phyloP scores from a whole-genome alignment of 2,329 filamentous ascomycete species.

The Ophiostoma himal-ulmi region DNA sequence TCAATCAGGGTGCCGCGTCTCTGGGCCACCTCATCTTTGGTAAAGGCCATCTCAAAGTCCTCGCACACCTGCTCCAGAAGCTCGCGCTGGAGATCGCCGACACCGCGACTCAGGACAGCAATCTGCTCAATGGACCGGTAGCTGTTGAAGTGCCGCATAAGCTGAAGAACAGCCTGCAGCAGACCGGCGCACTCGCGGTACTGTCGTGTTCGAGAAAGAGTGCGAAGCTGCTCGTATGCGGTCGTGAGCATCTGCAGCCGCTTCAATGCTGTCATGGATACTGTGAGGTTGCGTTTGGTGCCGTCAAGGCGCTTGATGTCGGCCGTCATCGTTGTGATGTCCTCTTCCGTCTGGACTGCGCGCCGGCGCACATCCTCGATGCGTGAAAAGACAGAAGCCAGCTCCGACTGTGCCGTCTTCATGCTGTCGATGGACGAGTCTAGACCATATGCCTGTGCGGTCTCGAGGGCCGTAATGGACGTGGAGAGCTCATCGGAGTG shows the following conservation, averaged over 20 bases:
- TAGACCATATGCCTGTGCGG: constrained; percentile 77
- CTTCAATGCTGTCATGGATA: constrained; percentile 97
- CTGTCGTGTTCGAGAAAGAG: constrained; percentile 75
- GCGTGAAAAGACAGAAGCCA: constrained; percentile 84
- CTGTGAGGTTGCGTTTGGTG: constrained; percentile 91
- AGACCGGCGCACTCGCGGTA: constrained; percentile 93
- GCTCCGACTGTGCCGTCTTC: constrained; percentile 81
- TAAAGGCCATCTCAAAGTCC: constrained; percentile 93
- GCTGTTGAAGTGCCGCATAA: constrained; percentile 98
- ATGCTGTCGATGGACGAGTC: constrained; percentile 86
- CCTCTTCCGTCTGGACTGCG: constrained; percentile 85
- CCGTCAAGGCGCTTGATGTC: constrained; percentile 96
- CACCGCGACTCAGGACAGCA: constrained; percentile 82
- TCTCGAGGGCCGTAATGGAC: constrained; percentile 67
- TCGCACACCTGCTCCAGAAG: constrained; percentile 97
- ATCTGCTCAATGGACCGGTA: constrained; percentile 98
- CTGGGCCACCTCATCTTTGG: constrained; percentile 72
- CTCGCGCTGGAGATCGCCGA: constrained; percentile 87
- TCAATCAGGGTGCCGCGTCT: constrained; percentile 70
- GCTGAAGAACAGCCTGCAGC: constrained; percentile 88
- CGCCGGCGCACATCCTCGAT: constrained; percentile 88
- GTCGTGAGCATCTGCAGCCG: constrained; percentile 97
- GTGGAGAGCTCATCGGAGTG: constrained; percentile 78
- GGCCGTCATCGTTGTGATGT: constrained; percentile 97
- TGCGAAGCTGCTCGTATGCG: constrained; percentile 92